Evolutionary conservation across 2,329 filamentous ascomycete species (phyloP).

Genomic region (Xylariaceae sp.): DNA sequence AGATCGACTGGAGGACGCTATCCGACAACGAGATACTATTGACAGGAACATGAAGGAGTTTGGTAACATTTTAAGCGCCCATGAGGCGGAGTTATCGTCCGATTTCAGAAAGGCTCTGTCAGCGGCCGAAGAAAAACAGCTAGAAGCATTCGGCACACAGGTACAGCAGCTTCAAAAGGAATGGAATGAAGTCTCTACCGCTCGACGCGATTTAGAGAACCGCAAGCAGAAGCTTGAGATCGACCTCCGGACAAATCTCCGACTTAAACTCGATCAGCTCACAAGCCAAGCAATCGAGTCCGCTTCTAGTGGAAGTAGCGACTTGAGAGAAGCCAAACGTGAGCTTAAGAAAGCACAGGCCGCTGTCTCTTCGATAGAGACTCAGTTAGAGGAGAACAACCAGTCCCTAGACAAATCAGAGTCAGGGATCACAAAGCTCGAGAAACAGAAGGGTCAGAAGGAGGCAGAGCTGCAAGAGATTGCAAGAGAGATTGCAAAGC

Average conservation of each 20-base stretch:
- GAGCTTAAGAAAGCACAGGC: slow-evolving; percentile 77
- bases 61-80: slow-evolving; percentile 68
- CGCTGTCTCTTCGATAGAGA: slow-evolving; percentile 61
- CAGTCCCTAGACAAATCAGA: slow-evolving; percentile 58
- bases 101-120: slow-evolving; percentile 91
- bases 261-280: slow-evolving; percentile 82
- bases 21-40: slow-evolving; percentile 61
- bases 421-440: slow-evolving; percentile 33
- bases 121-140: slow-evolving; percentile 72
- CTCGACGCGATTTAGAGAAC: slow-evolving; percentile 72
- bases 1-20: slow-evolving; percentile 69
- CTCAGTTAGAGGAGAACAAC: slow-evolving; percentile 72
- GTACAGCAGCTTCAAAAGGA: slow-evolving; percentile 73
- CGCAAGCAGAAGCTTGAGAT: slow-evolving; percentile 81
- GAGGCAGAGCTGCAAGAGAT: slow-evolving; percentile 73
- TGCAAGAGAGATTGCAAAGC: slow-evolving; percentile 72
- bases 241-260: slow-evolving; percentile 83
- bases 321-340: slow-evolving; percentile 71
- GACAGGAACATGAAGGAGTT: slow-evolving; percentile 72
- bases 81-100: slow-evolving; percentile 75
- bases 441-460: slow-evolving; percentile 54
- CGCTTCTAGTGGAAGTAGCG: slow-evolving; percentile 57
- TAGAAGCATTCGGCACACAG: slow-evolving; percentile 65
- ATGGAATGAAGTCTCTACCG: slow-evolving; percentile 69
- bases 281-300: slow-evolving; percentile 70